Conservation (phyloP, 441 rosid species). For the Arabidopsis lyrata region DNA sequence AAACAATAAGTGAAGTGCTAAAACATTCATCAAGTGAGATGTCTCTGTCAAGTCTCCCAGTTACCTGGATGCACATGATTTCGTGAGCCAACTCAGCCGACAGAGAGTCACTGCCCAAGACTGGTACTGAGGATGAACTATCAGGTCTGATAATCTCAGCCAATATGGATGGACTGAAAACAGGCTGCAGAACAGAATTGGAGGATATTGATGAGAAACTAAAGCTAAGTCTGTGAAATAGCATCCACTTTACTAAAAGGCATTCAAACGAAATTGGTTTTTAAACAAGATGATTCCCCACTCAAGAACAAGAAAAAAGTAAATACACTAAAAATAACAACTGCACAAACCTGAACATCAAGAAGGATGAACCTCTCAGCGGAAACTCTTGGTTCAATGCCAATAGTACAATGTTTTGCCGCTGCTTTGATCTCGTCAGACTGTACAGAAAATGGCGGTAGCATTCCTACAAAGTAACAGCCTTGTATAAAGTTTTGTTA, state of each 20-base stretch:
- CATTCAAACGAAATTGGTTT: not conserved
- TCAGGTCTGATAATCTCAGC: conserved; percentile 86
- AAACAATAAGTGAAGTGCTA: not conserved
- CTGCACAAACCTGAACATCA: conserved; percentile 66
- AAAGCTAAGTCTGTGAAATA: not conserved
- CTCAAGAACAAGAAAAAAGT: not conserved
- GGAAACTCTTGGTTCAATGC: conserved; percentile 86
- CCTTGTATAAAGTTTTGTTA: not conserved
- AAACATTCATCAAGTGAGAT: conserved; percentile 1
- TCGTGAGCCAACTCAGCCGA: conserved; percentile 89
- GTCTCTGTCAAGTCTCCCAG: conserved; percentile 9
- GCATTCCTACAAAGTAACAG: conserved; percentile 62
- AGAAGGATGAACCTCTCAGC: conserved; percentile 81
- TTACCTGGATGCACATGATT: conserved; percentile 81
- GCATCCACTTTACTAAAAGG: not conserved
- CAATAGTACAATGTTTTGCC: conserved; percentile 76
- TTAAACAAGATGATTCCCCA: not conserved
- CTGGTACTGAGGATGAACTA: conserved; percentile 70
- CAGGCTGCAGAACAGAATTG: conserved; percentile 68
- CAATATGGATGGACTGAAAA: conserved; percentile 73
- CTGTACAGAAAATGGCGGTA: conserved; percentile 67
- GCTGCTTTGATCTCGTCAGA: conserved; percentile 70
- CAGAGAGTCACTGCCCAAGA: conserved; percentile 69
- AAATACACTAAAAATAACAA: not conserved
- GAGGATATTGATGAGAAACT: conserved; percentile 13